These are phyloP conservation scores for Rhizopus sp. DNA, from an alignment of 371 early-diverging fungal species.

Conservation along the genomic window DNA sequence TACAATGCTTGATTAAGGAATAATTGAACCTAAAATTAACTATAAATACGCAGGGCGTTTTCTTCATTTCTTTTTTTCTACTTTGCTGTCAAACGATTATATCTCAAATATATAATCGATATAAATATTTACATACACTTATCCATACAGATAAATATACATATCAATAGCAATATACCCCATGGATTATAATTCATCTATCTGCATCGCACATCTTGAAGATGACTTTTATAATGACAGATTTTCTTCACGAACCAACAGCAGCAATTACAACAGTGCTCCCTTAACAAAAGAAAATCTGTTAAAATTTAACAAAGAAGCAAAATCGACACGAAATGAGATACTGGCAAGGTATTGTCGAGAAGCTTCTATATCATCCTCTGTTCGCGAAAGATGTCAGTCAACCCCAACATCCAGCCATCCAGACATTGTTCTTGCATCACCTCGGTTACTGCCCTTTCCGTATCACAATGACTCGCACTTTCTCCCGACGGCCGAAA, in stretches of 20 bases:
- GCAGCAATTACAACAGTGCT: background rate
- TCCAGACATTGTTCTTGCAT: slow-evolving; percentile 25
- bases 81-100: background rate
- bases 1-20: background rate
- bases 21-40: background rate
- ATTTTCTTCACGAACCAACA: background rate
- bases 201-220: background rate
- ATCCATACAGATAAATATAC: background rate
- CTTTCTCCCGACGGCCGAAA: slow-evolving; percentile 39
- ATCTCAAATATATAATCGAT: background rate
- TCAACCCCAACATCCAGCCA: slow-evolving; percentile 7
- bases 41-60: background rate
- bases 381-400: slow-evolving; percentile 1
- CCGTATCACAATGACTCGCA: slow-evolving; percentile 49
- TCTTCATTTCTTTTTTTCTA: background rate
- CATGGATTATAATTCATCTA: background rate
- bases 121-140: background rate
- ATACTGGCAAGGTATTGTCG: slow-evolving; percentile 11
- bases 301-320: slow-evolving; percentile 1
- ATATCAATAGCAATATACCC: no score
- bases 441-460: slow-evolving; percentile 35
- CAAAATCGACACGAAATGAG: background rate
- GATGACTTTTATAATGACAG: background rate
- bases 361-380: background rate
- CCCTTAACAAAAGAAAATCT: slow-evolving; percentile 25